Evolutionary conservation across 768 basidiomycete genomes (phyloP).

Genomic region (Mycena floridula): DNA sequence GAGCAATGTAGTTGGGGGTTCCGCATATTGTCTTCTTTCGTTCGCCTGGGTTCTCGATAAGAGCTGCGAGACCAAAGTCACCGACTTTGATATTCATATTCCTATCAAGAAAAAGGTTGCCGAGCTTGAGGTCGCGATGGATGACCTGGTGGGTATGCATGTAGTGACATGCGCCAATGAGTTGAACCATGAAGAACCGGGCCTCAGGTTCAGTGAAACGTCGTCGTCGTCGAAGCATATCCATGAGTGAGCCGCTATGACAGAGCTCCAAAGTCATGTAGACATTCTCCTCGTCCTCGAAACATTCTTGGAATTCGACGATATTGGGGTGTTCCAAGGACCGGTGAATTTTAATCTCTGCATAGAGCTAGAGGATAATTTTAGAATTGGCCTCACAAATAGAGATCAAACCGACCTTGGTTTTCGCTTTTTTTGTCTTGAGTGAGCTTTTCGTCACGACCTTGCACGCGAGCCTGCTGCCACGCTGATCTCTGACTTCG

Average conservation of each 20-base stretch:
- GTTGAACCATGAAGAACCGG: slow-evolving; percentile 88
- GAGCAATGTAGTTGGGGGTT: slow-evolving; percentile 98
- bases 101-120: slow-evolving; percentile 86
- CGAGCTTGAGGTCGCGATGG: slow-evolving; percentile 94
- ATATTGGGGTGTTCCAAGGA: slow-evolving; percentile 90
- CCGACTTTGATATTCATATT: slow-evolving; percentile 97
- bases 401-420: slow-evolving; percentile 54
- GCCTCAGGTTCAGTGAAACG: slow-evolving; percentile 90
- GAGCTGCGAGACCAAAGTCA: slow-evolving; percentile 94
- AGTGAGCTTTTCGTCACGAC: slow-evolving; percentile 90
- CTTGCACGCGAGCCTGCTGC: slow-evolving; percentile 77
- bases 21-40: slow-evolving; percentile 99
- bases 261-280: slow-evolving; percentile 97
- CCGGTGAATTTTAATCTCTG: slow-evolving; percentile 97
- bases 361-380: slow-evolving; percentile 64
- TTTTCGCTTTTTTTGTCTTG: slow-evolving; percentile 94
- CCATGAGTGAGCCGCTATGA: slow-evolving; percentile 84
- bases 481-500: slow-evolving; percentile 74
- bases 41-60: slow-evolving; percentile 95
- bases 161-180: slow-evolving; percentile 94
- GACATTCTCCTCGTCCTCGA: slow-evolving; percentile 92
- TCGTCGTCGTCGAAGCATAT: slow-evolving; percentile 80
- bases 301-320: slow-evolving; percentile 87
- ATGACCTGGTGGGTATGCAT: slow-evolving; percentile 98
- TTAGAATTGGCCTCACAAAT: slow-evolving; percentile 3